phyloP scores from a whole-genome alignment of 192 early-diverging fungal species.

The Coemansia sp. region DNA sequence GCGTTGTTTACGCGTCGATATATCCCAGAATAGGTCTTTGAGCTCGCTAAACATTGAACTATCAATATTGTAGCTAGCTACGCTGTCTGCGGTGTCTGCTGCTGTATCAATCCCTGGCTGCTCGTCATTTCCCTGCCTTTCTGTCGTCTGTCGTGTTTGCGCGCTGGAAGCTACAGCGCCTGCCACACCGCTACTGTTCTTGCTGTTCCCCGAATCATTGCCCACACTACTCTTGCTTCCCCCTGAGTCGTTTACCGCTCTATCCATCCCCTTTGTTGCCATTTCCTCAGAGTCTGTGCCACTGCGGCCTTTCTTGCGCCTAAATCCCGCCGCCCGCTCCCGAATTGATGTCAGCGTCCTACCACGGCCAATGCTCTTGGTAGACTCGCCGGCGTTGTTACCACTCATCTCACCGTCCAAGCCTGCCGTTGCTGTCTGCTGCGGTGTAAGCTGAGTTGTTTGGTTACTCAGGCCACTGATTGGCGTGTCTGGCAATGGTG shows the following conservation, averaged over 20 bases:
- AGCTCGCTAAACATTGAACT: conserved; percentile 84
- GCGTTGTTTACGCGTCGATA: conserved; percentile 79
- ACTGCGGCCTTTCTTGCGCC: conserved; percentile 38
- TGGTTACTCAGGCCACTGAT: background rate
- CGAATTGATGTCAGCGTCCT: conserved; percentile 25
- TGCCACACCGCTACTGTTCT: conserved; percentile 8
- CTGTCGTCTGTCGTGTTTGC: background rate
- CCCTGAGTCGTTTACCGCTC: background rate
- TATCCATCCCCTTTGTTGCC: background rate
- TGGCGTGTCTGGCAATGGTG: background rate
- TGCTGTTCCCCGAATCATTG: conserved; percentile 22
- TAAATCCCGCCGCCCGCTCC: conserved; percentile 39
- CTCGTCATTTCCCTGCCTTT: conserved; percentile 1
- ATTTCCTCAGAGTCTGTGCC: conserved; percentile 9
- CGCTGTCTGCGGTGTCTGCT: conserved; percentile 19
- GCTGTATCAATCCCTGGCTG: conserved; percentile 14
- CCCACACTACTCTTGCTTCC: background rate
- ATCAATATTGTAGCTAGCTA: conserved; percentile 57
- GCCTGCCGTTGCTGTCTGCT: background rate
- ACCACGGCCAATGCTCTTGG: conserved; percentile 11
- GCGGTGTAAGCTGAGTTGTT: background rate
- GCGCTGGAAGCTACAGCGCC: background rate
- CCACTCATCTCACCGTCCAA: background rate
- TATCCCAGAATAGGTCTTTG: conserved; percentile 82
- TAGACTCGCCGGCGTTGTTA: conserved; percentile 6